Base-by-base conservation (phyloP, 2,329 filamentous ascomycete species). In the Aspergillus unguis region DNA sequence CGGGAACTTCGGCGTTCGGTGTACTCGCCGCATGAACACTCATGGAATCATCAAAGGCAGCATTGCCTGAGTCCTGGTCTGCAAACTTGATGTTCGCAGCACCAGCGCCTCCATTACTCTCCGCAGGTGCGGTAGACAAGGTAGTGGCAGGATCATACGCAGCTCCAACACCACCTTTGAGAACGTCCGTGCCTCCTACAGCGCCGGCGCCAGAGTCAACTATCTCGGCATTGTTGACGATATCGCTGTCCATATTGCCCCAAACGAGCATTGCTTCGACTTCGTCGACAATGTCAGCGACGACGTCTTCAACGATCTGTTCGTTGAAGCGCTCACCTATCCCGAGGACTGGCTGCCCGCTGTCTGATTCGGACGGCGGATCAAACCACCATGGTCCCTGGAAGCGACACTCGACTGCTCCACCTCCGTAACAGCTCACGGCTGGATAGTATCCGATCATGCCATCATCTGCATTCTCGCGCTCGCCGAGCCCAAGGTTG, bases 401-500 rank as follows among this genome's bases (percentile, higher is more conserved):
- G 67, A 99, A 96, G 71, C 96, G 96, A 63, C 92, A 86, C 70
- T 97, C 89, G 11, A 88, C 92, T 1, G 92, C 88, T 26, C 92
- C 94, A 48, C 92, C 92, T 41, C 88, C 85, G 74, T 96, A 97
- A 25, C 94, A 88, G 62, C 91, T 94, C 23, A 99, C 85, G 25
- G 92, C 90, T 1, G 94, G 94, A 66, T 95, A 96, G 74, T 99
- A 99, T 8, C 94, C 95, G 1, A 96, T 82, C 80, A 94, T 88
- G 33, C 92, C 94, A 65, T 99, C 94, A 66, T 99, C 94, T 56
- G 95, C 84, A 28, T 90, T 90, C 56, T 94, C 88, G 45, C 94
- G 80, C 17, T 89, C 90, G 9, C 88, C 90, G 38, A 87, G 71
- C 3, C 72, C 72, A 23, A 72, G 57, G 48, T 75, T 74, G 53